A percentile compares a stretch with the other conserved stretches of the same genome.
These are phyloP conservation scores for Atalantia buxifolia DNA, from an alignment of 345 rosid genomes.

Conservation along the genomic window DNA sequence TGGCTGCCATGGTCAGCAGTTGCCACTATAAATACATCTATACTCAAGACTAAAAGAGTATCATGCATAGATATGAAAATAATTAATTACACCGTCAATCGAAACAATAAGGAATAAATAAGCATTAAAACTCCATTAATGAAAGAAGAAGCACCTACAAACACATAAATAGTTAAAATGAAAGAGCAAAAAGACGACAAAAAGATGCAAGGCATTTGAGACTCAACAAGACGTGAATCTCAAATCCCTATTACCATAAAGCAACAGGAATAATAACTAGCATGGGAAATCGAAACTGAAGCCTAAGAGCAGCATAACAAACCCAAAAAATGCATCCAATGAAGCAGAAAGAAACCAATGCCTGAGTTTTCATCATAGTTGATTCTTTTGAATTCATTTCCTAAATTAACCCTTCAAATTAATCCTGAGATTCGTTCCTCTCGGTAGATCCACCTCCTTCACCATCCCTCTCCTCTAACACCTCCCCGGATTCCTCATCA, in stretches of 20 bases:
- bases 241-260: constrained; percentile 17
- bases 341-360: constrained; percentile 17
- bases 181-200: constrained; percentile 11
- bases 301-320: constrained; percentile 19
- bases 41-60: too few relatives aligned
- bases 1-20: too few relatives aligned
- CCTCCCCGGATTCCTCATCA: constrained; percentile 80
- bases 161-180: constrained; percentile 9
- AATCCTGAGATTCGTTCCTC: constrained; percentile 57
- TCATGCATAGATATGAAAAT: too few relatives aligned
- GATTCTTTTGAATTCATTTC: constrained; percentile 11
- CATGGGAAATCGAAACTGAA: not conserved
- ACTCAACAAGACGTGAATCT: constrained; percentile 29
- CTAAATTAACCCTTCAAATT: constrained; percentile 18
- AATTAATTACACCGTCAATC: too few relatives aligned
- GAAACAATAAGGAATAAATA: constrained; percentile 13
- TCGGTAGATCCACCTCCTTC: constrained; percentile 42
- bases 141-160: constrained; percentile 25
- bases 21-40: too few relatives aligned
- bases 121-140: constrained; percentile 23
- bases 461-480: constrained; percentile 77
- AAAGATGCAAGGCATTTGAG: constrained; percentile 26
- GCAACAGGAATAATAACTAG: constrained; percentile 21
- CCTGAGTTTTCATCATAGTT: constrained; percentile 7
- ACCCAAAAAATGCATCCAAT: constrained; percentile 23